Evolutionary conservation across 2,329 filamentous ascomycete genomes (phyloP), one percentile per base, ranked within the genome.

Genomic region (Scytalidium sp.): DNA sequence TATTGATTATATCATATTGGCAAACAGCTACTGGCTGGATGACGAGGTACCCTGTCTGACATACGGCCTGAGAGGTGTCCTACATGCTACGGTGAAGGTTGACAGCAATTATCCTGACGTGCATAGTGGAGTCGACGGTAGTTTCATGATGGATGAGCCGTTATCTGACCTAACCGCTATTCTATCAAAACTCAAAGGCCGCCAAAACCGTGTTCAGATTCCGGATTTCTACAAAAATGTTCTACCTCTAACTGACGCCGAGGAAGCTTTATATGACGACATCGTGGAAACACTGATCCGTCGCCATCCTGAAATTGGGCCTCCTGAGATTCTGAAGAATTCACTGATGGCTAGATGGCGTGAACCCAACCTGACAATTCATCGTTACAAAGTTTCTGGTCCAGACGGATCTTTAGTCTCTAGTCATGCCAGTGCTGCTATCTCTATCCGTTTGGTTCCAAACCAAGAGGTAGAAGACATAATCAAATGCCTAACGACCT

Each of bases 21-120:
- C 94, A 19, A 99, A 99, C 74, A 97, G 92, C 69, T 99, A 99
- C 74, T 99, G 94, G 94, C 78, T 99, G 1, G 91, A 97, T 64
- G 93, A 99, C 63, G 87, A 95, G 57, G 91, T 95, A 2, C 94
- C 94, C 0, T 99, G 94, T 65, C 73, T 99, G 50, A 99, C 94
- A 0, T 99, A 99, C 55, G 94, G 94, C 1, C 78, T 97, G 6
- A 84, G 94, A 44, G 94, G 94, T 20, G 93, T 99, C 21, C 85
- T 99, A 19, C 93, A 97, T 66, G 93, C 92, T 4, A 96, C 90
- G 0, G 80, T 97, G 5, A 87, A 91, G 53, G 84, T 99, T 21
- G 87, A 95, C 56, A 95, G 91, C 50, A 83, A 84, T 46, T 84
- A 89, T 55, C 91, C 92, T 0, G 94, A 99, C 68, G 79, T 96